Conservation (phyloP, 345 rosid genomes). For the Eucalyptus tenuipes region DNA sequence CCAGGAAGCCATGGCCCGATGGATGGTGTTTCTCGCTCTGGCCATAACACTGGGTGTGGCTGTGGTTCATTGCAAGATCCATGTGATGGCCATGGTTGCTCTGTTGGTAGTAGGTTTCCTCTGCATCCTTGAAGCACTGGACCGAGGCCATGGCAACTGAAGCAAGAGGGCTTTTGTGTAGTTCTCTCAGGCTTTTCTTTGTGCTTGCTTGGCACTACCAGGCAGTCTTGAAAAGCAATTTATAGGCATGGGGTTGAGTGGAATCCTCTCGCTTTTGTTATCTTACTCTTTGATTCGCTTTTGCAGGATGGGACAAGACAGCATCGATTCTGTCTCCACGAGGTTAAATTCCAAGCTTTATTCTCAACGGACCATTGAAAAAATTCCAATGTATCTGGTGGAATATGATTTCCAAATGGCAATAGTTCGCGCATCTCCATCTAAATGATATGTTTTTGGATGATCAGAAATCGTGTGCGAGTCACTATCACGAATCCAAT, state of each 20-base stretch:
- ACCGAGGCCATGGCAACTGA: slow-evolving; percentile 1
- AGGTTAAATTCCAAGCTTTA: neutral
- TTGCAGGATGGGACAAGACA: neutral
- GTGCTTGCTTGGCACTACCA: neutral
- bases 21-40: neutral
- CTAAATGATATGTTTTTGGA: neutral
- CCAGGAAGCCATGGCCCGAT: neutral
- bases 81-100: neutral
- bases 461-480: neutral
- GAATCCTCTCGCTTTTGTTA: neutral
- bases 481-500: neutral
- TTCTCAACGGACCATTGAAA: neutral
- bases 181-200: neutral
- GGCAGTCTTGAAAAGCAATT: neutral
- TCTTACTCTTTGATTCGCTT: neutral
- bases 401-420: neutral
- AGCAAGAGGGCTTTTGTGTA: neutral
- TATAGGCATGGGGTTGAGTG: neutral
- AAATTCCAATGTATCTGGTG: neutral
- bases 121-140: neutral
- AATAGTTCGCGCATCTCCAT: neutral
- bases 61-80: neutral
- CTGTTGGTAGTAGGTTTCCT: slow-evolving; percentile 1
- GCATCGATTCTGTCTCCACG: neutral
- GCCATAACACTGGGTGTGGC: neutral